Conservation (phyloP, 2,329 filamentous ascomycete species). For the Diplodia seriata region DNA sequence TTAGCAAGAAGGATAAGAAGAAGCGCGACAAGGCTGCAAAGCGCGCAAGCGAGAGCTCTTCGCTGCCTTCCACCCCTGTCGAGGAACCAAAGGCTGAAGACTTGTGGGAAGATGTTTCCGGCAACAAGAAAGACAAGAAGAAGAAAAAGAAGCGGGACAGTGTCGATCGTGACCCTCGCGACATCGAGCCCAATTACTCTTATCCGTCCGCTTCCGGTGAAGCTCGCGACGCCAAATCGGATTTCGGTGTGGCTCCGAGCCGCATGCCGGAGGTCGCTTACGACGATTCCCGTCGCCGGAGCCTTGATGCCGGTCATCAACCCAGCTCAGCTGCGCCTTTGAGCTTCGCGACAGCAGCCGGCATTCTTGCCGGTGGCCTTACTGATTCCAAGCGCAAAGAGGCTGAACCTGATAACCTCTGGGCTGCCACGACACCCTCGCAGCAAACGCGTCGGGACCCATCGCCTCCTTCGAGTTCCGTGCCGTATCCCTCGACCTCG, state of each 20-base stretch:
- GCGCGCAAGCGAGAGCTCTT: constrained; percentile 28
- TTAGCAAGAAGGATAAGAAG: constrained; percentile 39
- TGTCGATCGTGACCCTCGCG: constrained; percentile 46
- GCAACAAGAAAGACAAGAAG: constrained; percentile 41
- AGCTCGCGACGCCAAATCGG: constrained; percentile 23
- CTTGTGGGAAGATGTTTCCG: constrained; percentile 31
- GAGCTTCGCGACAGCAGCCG: constrained; percentile 19
- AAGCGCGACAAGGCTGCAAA: constrained; percentile 38
- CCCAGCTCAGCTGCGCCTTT: constrained; percentile 10
- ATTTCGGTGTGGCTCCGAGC: constrained; percentile 2
- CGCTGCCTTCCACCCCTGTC: constrained; percentile 19
- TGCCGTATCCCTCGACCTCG: background rate
- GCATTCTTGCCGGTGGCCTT: constrained; percentile 15
- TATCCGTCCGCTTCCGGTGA: background rate
- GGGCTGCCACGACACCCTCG: constrained; percentile 5
- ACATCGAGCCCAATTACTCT: constrained; percentile 36
- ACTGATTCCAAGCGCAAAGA: constrained; percentile 21
- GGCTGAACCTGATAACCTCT: constrained; percentile 8
- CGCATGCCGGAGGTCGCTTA: background rate
- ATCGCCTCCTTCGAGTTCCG: background rate
- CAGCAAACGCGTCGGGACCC: background rate
- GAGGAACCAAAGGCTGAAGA: constrained; percentile 34
- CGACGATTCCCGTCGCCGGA: background rate
- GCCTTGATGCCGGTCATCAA: constrained; percentile 4
- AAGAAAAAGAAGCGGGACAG: constrained; percentile 42